Base-by-base conservation (phyloP, 129 eudicot species). In the Solidago caesia region DNA sequence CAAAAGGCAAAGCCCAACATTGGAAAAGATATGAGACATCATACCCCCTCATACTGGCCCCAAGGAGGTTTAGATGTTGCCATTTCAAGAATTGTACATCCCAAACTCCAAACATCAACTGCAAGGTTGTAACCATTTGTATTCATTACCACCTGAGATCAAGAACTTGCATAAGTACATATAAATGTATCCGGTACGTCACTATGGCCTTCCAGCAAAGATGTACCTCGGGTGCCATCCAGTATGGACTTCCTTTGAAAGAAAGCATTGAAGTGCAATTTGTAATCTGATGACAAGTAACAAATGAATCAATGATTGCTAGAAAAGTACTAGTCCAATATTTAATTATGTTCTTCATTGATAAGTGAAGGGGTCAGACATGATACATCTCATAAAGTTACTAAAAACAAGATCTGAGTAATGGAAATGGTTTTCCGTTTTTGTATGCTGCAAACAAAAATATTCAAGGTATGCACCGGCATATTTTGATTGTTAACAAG, bases 161-260 rank as follows among this genome's bases (percentile, higher is more conserved):
- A 75, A 53, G 26, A 62, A 75, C n/a, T 15, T 16, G 47, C 45
- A 76, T 64, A 48, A 83, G 68, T 43, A 60, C 0, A 13, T 49
- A 6, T 68, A 26, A 15, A 49, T 21, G 21, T 21, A 21, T 21
- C 21, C 21, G 21, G 21, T 21, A 21, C 21, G 21, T 21, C 21
- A 21, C 21, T 21, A 21, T 21, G 21, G 21, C 21, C 21, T 21
- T 21, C 21, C 21, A 21, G 21, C 21, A 21, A 21, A 21, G 21
- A 21, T 21, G 69, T 82, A 95, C 99, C 99, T 95, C 99, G 26
- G 97, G 99, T 26, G 99, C 99, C 99, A 95, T 95, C 99, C 99
- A 95, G 44, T 95, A 95, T 11, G 99, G 99, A 73, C 99, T 95
- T 77, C 99, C 99, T 85, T 95, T 95, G 85, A 95, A 95, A 70